Percentiles rank a stretch among this genome's conserved stretches.
Evolutionary conservation across 139 green algal species (phyloP).

Genomic region (Micromonas pusilla): DNA sequence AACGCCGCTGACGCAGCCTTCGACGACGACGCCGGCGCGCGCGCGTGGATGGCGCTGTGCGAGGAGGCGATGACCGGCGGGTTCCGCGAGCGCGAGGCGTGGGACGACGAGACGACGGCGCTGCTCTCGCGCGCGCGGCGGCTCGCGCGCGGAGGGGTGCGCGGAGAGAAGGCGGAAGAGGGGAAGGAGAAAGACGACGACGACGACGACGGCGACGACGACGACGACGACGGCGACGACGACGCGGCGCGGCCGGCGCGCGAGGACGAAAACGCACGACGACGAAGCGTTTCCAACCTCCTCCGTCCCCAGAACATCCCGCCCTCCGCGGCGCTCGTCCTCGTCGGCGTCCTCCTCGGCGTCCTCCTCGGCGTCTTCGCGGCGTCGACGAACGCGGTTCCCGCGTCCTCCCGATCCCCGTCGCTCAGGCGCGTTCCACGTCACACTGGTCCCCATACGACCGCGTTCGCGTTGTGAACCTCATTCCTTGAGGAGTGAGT

Average conservation of each 20-base stretch:
- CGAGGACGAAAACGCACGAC: neutral
- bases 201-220: neutral
- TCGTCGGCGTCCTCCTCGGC: neutral
- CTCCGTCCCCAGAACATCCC: neutral
- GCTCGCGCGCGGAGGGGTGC: neutral
- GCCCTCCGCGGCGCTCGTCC: neutral
- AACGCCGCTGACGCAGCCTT: no score
- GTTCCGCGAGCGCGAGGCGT: neutral
- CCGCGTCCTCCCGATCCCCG: neutral
- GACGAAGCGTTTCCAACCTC: neutral
- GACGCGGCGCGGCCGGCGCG: neutral
- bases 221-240: neutral
- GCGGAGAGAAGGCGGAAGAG: no score
- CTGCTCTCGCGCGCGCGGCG: neutral
- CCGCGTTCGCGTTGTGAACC: no score
- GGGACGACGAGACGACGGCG: neutral
- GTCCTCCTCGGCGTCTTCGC: neutral
- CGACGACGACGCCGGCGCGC: neutral
- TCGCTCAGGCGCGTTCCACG: no score
- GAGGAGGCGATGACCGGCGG: neutral
- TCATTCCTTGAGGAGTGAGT: no score
- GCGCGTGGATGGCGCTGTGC: neutral
- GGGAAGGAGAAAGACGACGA: neutral
- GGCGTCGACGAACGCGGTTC: neutral
- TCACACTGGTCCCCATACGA: no score